A percentile compares a stretch with the other conserved stretches of the same genome.
Conservation (phyloP, 257 asterid genomes). For the Solanum neorickii region DNA sequence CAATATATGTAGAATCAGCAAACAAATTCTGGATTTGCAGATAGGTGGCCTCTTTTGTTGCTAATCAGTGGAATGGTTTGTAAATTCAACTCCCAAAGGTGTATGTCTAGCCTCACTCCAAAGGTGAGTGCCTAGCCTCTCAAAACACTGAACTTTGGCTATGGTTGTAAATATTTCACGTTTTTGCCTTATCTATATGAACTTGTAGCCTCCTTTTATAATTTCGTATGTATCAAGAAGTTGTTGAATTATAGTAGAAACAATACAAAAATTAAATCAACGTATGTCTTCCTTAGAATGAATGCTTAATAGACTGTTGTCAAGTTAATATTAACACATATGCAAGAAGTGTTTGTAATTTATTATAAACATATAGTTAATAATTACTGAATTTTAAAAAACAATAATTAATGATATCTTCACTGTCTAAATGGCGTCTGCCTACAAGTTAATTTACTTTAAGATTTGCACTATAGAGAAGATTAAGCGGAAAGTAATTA, state of each 20-base stretch:
- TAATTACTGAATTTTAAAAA: background rate
- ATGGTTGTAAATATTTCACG: background rate
- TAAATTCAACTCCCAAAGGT: background rate
- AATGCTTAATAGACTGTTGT: background rate
- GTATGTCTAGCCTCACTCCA: background rate
- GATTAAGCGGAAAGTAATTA: too few species aligned
- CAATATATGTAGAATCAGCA: conserved; percentile 35
- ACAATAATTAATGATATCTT: background rate
- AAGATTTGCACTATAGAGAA: too few species aligned
- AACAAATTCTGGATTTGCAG: conserved; percentile 46
- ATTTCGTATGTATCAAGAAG: background rate
- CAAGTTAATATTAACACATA: background rate
- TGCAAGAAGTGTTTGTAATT: background rate
- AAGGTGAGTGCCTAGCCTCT: background rate
- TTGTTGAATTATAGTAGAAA: background rate
- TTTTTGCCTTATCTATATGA: background rate
- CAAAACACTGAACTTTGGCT: too few species aligned
- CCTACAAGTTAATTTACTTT: background rate
- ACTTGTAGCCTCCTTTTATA: background rate
- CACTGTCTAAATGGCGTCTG: background rate
- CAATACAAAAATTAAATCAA: background rate
- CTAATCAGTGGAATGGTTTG: conserved; percentile 61
- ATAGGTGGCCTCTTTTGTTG: conserved; percentile 47
- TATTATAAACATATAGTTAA: background rate
- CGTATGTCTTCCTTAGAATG: background rate